Percentiles rank a stretch among this genome's conserved stretches.
These are phyloP conservation scores for Sclerotinia sclerotiorum DNA, from an alignment of 2,329 filamentous ascomycete species.

Conservation along the genomic window DNA sequence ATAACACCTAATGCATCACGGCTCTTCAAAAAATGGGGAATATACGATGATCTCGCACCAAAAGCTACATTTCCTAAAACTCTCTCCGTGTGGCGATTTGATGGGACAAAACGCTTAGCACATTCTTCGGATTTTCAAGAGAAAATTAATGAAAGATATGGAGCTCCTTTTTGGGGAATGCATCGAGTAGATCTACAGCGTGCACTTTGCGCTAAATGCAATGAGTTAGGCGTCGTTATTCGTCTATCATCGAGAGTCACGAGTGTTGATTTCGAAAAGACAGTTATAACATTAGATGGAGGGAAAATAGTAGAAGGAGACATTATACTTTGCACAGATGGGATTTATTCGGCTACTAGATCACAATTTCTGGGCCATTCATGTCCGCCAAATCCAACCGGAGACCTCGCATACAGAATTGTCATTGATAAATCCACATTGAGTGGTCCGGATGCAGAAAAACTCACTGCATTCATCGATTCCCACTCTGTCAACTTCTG, in stretches of 20 bases:
- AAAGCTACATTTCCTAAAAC: conserved; percentile 45
- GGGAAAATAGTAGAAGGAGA: conserved; percentile 48
- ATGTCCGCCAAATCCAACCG: conserved; percentile 56
- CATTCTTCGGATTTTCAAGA: conserved; percentile 33
- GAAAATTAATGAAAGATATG: conserved; percentile 31
- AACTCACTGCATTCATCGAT: conserved; percentile 45
- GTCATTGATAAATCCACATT: conserved; percentile 51
- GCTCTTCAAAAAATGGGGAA: conserved; percentile 37
- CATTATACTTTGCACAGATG: conserved; percentile 63
- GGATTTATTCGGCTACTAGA: conserved; percentile 60
- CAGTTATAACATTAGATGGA: conserved; percentile 28
- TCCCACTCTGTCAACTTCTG: conserved; percentile 50
- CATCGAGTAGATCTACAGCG: conserved; percentile 51
- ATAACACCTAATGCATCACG: conserved; percentile 38
- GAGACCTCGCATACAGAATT: conserved; percentile 65
- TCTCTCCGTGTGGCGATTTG: conserved; percentile 54
- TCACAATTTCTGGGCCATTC: conserved; percentile 48
- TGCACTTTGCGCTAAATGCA: conserved; percentile 45
- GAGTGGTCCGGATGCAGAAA: conserved; percentile 48
- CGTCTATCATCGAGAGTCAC: conserved; percentile 43
- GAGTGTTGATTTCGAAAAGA: conserved; percentile 32
- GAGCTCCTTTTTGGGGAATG: conserved; percentile 47
- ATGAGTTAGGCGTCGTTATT: conserved; percentile 44
- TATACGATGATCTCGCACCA: conserved; percentile 31
- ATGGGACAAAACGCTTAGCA: conserved; percentile 44